Evolutionary conservation across 257 asterid genomes (phyloP), one percentile per base, ranked within the genome.

Genomic region (Cruciata laevipes): DNA sequence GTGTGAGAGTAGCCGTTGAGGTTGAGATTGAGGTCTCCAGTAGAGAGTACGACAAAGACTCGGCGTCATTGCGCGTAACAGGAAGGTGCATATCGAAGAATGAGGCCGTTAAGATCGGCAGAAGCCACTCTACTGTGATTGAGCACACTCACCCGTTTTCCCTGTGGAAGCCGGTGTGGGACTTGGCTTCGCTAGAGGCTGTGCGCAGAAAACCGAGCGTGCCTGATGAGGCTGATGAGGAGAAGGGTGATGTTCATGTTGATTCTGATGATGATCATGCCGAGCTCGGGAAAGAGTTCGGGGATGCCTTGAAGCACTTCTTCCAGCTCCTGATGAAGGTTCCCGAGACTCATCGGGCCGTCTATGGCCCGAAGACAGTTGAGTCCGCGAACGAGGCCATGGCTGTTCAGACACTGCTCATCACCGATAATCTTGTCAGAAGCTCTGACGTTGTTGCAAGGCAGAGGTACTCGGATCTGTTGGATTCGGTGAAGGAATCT

Each of bases 401-500:
- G 51, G 51, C 51, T 11, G 51, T 42, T 42, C 51, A 42, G 51
- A 42, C 51, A 42, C 51, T 42, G 51, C 51, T 42, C 18, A 42
- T 42, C 51, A 12, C 51, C 51, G 51, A 42, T 13, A 95, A 90
- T 70, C 95, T 90, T 75, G 86, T 58, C 83, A 89, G 96, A 95
- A 89, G 77, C 73, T 56, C 94, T 69, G 95, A 89, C 65, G 70
- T 88, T 69, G 84, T 83, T 49, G 71, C 90, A 0, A 83, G 97
- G 81, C 57, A 80, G 76, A 88, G 73, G 69, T 93, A 93, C 44
- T 94, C 81, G n/a, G 67, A 82, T 65, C 82, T 93, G 82, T 96
- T 93, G 0, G 85, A 89, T 23, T 83, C 96, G 3, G 93, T 93
- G 68, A 90, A 88, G 81, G 81, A 79, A 61, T 84, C 95, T 2